Conservation (phyloP, 805 yeast species). For the Ogataea angusta region DNA sequence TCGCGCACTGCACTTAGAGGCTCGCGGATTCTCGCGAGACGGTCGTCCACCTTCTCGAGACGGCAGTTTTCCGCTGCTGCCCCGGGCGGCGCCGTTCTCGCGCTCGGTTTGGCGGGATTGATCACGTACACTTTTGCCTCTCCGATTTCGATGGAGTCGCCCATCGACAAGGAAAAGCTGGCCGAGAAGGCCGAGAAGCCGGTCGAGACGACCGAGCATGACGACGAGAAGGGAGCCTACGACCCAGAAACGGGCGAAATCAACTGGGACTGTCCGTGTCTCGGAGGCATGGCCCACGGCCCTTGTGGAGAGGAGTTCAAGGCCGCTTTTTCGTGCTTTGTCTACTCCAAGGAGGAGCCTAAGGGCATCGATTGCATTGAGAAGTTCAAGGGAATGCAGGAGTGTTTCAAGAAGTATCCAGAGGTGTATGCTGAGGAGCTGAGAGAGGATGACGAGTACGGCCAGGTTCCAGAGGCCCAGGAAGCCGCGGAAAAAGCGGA, state of each 20-base stretch:
- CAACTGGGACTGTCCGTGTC: slow-evolving; percentile 99
- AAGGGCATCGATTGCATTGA: slow-evolving; percentile 95
- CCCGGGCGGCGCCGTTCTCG: neutral
- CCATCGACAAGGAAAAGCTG: slow-evolving; percentile 10
- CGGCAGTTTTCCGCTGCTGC: neutral
- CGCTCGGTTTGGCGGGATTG: slow-evolving; percentile 7
- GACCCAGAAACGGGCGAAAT: slow-evolving; percentile 98
- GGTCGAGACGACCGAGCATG: slow-evolving; percentile 19
- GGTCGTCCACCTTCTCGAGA: neutral
- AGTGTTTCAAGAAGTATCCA: slow-evolving; percentile 88
- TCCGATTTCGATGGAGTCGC: slow-evolving; percentile 15
- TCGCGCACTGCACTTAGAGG: slow-evolving; percentile 3
- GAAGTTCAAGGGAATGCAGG: slow-evolving; percentile 87
- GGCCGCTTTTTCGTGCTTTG: slow-evolving; percentile 92
- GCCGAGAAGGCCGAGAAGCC: slow-evolving; percentile 21
- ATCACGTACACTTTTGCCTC: slow-evolving; percentile 3
- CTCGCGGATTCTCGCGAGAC: slow-evolving; percentile 5
- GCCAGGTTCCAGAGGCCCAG: slow-evolving; percentile 23
- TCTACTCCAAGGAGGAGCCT: slow-evolving; percentile 90
- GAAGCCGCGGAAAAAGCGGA: slow-evolving; percentile 17
- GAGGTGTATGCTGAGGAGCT: slow-evolving; percentile 92
- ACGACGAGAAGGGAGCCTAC: slow-evolving; percentile 65
- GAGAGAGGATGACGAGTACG: slow-evolving; percentile 65
- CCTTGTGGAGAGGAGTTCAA: slow-evolving; percentile 97
- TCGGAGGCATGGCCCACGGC: slow-evolving; percentile 98